Conservation (phyloP, 1,284 basidiomycete species). For the Apiotrichum laibachii region DNA sequence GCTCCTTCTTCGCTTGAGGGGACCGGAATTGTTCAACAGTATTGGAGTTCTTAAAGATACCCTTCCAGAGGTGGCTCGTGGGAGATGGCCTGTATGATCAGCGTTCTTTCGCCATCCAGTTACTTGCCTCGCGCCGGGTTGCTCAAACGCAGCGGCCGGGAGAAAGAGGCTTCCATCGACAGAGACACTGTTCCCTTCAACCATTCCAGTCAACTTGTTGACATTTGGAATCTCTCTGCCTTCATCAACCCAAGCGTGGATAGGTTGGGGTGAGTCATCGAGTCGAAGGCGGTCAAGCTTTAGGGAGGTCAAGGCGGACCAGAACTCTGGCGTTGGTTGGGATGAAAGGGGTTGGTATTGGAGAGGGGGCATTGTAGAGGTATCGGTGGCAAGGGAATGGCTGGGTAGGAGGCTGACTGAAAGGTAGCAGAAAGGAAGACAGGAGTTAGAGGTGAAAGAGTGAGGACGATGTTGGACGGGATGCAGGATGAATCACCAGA, state of each 20-base stretch:
- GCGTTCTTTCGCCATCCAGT: too few species aligned
- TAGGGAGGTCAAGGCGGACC: constrained; percentile 82
- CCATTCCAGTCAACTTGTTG: constrained; percentile 8
- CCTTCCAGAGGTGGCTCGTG: constrained; percentile 56
- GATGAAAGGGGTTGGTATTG: constrained; percentile 87
- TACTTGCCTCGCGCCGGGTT: constrained; percentile 6
- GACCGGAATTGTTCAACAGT: constrained; percentile 94
- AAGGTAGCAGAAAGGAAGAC: neutral
- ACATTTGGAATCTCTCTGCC: constrained; percentile 70
- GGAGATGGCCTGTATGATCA: constrained; percentile 50
- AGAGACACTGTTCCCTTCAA: constrained; percentile 17
- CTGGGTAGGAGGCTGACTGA: neutral
- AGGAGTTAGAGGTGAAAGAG: too few species aligned
- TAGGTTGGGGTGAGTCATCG: constrained; percentile 66
- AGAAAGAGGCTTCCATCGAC: constrained; percentile 38
- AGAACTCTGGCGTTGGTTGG: constrained; percentile 84
- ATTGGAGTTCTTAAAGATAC: constrained; percentile 87
- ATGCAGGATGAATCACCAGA: too few species aligned
- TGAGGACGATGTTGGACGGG: too few species aligned
- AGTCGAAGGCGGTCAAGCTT: constrained; percentile 90
- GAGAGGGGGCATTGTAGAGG: constrained; percentile 52
- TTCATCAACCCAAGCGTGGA: constrained; percentile 67
- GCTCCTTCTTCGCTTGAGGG: constrained; percentile 71
- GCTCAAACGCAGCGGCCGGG: constrained; percentile 35
- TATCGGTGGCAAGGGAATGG: neutral